Conservation (phyloP, 805 yeast species). For the Torulaspora franciscae region DNA sequence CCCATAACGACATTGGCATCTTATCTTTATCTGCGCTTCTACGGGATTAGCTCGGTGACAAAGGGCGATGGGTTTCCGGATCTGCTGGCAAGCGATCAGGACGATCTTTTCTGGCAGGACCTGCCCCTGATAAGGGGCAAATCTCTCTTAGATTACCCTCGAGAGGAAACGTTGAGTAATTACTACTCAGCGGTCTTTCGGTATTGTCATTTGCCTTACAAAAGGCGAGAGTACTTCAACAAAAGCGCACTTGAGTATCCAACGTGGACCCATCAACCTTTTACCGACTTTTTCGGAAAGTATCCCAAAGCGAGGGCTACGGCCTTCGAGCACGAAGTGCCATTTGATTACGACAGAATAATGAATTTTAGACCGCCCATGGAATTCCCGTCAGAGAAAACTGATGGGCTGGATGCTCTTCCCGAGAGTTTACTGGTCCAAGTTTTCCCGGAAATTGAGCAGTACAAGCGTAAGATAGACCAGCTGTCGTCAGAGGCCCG, state of each 20-base stretch:
- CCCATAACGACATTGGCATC: slow-evolving; percentile 31
- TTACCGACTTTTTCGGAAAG: slow-evolving; percentile 3
- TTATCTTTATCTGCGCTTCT: slow-evolving; percentile 30
- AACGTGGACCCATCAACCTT: slow-evolving; percentile 14
- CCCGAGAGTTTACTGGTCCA: slow-evolving; percentile 19
- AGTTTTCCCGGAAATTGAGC: slow-evolving; percentile 32
- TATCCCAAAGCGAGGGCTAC: slow-evolving; percentile 3
- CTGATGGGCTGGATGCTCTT: slow-evolving; percentile 3
- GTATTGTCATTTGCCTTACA: slow-evolving; percentile 33
- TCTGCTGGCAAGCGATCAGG: slow-evolving; percentile 12
- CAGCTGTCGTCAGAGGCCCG: slow-evolving; percentile 16
- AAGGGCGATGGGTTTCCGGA: slow-evolving; percentile 34
- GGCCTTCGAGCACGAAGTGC: slow-evolving; percentile 23
- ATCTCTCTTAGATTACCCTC: slow-evolving; percentile 26
- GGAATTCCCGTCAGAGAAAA: not conserved
- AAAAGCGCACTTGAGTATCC: slow-evolving; percentile 17
- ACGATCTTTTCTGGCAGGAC: slow-evolving; percentile 17
- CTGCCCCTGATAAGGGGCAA: slow-evolving; percentile 30
- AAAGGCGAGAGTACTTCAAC: slow-evolving; percentile 27
- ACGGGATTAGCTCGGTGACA: slow-evolving; percentile 24
- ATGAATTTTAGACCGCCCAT: slow-evolving; percentile 23
- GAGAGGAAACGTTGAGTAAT: slow-evolving; percentile 29
- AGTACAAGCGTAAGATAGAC: slow-evolving; percentile 16
- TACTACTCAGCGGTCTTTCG: slow-evolving; percentile 29
- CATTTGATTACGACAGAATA: slow-evolving; percentile 24